Evolutionary conservation across 192 early-diverging fungal genomes (phyloP).

Genomic region (Podila clonocystis): DNA sequence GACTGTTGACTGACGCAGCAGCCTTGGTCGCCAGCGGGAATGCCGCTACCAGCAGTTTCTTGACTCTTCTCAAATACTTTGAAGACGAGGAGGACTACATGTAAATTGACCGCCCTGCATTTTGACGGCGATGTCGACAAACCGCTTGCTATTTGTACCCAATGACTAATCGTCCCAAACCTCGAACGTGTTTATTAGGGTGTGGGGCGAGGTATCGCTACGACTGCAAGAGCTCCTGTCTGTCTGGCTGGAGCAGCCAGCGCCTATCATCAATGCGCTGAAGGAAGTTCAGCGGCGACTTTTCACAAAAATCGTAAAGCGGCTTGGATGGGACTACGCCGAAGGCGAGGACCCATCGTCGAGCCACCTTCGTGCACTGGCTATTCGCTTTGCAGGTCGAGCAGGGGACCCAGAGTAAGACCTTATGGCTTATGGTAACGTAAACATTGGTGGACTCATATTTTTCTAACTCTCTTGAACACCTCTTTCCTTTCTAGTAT

Average conservation of each 20-base stretch:
- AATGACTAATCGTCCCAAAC: slow-evolving; percentile 59
- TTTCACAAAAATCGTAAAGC: slow-evolving; percentile 62
- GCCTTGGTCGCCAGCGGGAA: slow-evolving; percentile 83
- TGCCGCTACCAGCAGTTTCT: slow-evolving; percentile 73
- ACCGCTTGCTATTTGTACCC: too few relatives aligned
- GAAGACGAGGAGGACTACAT: slow-evolving; percentile 84
- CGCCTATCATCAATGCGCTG: slow-evolving; percentile 66
- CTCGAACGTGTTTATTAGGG: slow-evolving; percentile 51
- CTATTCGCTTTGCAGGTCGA: slow-evolving; percentile 69
- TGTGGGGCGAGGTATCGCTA: slow-evolving; percentile 70
- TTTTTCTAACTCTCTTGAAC: background rate
- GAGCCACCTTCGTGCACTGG: slow-evolving; percentile 69
- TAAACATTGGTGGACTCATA: slow-evolving; percentile 17
- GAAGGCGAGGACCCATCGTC: slow-evolving; percentile 66
- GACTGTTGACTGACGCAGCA: slow-evolving; percentile 85
- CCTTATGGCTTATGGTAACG: too few relatives aligned
- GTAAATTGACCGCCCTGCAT: slow-evolving; percentile 57
- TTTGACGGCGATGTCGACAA: slow-evolving; percentile 4
- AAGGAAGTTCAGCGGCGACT: slow-evolving; percentile 62
- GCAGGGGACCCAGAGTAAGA: slow-evolving; percentile 64
- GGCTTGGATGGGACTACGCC: slow-evolving; percentile 67
- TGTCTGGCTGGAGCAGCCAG: slow-evolving; percentile 65
- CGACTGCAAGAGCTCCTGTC: slow-evolving; percentile 65
- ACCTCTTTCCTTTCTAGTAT: slow-evolving; percentile 51
- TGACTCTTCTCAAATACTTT: slow-evolving; percentile 80